Evolutionary conservation across 768 basidiomycete genomes (phyloP).

Genomic region (Clathrus columnatus): DNA sequence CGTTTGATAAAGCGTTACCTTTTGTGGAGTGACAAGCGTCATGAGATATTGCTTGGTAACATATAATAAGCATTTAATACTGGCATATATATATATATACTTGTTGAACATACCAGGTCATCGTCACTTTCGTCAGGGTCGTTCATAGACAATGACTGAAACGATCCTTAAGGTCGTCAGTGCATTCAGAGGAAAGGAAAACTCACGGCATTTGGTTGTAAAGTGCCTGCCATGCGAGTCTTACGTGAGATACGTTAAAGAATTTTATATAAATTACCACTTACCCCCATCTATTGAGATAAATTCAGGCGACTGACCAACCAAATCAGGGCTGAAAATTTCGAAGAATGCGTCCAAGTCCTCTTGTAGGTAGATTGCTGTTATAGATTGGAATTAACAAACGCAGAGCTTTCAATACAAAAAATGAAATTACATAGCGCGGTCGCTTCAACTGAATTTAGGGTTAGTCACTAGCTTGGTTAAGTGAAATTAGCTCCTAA

Average conservation of each 20-base stretch:
- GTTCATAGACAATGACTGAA: background rate
- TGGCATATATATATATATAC: background rate
- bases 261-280: background rate
- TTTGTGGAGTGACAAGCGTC: constrained; percentile 22
- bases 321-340: constrained; percentile 3
- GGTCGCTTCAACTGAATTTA: no score
- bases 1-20: constrained; percentile 25
- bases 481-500: background rate
- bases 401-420: no score
- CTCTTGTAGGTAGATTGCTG: constrained; percentile 10
- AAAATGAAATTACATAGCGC: no score
- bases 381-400: no score
- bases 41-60: constrained; percentile 20
- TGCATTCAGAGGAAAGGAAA: background rate
- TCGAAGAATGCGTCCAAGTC: constrained; percentile 7
- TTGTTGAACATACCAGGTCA: background rate
- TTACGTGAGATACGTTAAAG: constrained; percentile 11
- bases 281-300: constrained; percentile 2
- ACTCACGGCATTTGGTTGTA: no score
- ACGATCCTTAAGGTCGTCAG: no score
- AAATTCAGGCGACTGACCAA: background rate
- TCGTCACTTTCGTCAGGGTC: background rate
- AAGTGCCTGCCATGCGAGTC: background rate
- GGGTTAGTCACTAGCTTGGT: background rate
- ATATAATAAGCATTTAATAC: background rate